Percentiles rank a stretch among this genome's conserved stretches.
These are phyloP conservation scores for Teunomyces kruisii DNA, from an alignment of 805 yeast species.

Conservation along the genomic window DNA sequence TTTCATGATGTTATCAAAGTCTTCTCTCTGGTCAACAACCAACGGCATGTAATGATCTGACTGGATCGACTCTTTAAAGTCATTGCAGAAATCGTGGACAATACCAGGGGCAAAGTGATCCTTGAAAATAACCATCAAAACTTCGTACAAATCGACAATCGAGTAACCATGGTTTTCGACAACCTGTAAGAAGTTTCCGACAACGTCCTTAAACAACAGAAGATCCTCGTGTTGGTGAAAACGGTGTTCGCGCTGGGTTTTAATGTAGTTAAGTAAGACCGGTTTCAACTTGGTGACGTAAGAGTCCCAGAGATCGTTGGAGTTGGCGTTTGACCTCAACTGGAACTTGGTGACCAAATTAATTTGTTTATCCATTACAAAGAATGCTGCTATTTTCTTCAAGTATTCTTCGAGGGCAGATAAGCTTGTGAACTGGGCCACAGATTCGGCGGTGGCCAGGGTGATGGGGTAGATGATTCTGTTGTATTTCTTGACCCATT, in stretches of 20 bases:
- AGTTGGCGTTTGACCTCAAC: constrained; percentile 59
- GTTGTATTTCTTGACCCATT: constrained; percentile 68
- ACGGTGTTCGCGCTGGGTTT: constrained; percentile 26
- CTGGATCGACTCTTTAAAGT: constrained; percentile 61
- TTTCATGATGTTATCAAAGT: constrained; percentile 62
- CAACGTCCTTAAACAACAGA: constrained; percentile 53
- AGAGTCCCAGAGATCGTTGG: constrained; percentile 76
- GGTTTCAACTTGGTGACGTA: constrained; percentile 59
- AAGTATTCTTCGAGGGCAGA: constrained; percentile 53
- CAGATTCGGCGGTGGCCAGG: constrained; percentile 24
- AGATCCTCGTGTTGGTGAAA: constrained; percentile 40
- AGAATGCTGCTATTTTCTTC: constrained; percentile 68
- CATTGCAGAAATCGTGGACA: constrained; percentile 53
- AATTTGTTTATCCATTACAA: constrained; percentile 71
- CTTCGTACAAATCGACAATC: constrained; percentile 57
- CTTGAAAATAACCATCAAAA: constrained; percentile 58
- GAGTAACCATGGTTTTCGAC: constrained; percentile 71
- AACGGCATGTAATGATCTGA: constrained; percentile 91
- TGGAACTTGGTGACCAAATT: constrained; percentile 62
- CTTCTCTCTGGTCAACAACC: constrained; percentile 56
- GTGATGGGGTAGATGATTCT: constrained; percentile 66
- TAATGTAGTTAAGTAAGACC: constrained; percentile 49
- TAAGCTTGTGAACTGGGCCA: constrained; percentile 28
- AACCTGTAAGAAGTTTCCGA: constrained; percentile 73
- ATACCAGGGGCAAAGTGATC: constrained; percentile 57